Percentiles rank a stretch among this genome's conserved stretches.
Conservation (phyloP, 257 asterid species). For the Echium plantagineum region DNA sequence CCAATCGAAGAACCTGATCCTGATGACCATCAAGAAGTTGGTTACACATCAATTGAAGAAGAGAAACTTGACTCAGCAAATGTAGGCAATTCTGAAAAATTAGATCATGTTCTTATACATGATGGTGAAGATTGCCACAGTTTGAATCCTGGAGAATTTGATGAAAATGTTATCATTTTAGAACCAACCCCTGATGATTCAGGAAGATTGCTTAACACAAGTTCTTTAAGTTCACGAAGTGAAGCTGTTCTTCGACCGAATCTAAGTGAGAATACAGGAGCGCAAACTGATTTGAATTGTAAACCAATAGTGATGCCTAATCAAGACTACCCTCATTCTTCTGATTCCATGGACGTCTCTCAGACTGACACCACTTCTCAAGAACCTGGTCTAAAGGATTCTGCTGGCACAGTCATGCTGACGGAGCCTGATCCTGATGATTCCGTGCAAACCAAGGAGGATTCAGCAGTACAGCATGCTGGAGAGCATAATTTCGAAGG, state of each 20-base stretch:
- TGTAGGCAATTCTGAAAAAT: slow-evolving; percentile 21
- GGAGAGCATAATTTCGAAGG: too few species aligned
- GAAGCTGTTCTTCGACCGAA: too few species aligned
- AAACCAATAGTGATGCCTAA: slow-evolving; percentile 9
- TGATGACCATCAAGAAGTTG: slow-evolving; percentile 12
- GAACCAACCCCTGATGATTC: slow-evolving; percentile 29
- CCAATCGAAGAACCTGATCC: slow-evolving; percentile 22
- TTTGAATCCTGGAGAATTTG: slow-evolving; percentile 17
- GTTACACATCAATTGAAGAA: background rate
- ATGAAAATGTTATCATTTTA: slow-evolving; percentile 2
- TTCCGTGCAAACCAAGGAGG: too few species aligned
- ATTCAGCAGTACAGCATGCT: too few species aligned
- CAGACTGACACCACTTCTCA: slow-evolving; percentile 5
- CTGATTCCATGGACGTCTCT: slow-evolving; percentile 2
- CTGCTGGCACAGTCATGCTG: slow-evolving; percentile 17
- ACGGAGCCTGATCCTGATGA: slow-evolving; percentile 23
- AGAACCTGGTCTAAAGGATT: slow-evolving; percentile 19
- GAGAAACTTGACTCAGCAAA: slow-evolving; percentile 11
- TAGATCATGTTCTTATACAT: slow-evolving; percentile 8
- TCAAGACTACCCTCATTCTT: background rate
- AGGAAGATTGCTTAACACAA: slow-evolving; percentile 2
- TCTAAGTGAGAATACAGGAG: background rate
- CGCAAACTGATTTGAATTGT: slow-evolving; percentile 1
- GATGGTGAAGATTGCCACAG: slow-evolving; percentile 10
- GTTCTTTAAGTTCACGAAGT: background rate